Base-by-base conservation (phyloP, 163 green algal genomes). In the Prototheca wickerhamii region DNA sequence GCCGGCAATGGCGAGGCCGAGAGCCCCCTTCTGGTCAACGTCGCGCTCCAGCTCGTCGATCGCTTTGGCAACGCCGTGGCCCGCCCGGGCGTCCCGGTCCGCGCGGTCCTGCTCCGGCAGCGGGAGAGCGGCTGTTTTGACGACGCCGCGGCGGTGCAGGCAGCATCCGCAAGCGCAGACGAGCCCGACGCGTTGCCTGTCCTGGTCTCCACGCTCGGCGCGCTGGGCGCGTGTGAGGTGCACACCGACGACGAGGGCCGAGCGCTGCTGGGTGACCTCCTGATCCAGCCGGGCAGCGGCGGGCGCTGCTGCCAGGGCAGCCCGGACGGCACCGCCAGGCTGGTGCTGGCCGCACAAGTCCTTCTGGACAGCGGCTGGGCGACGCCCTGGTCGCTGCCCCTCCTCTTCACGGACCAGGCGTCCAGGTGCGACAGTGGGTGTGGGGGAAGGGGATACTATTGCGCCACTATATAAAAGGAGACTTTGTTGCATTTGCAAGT, bases 331-430 rank as follows among this genome's bases (percentile, higher is more conserved):
- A 55, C 60, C 0, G 60, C 80, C 37, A 46, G 69, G 53, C 76
- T 65, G 35, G 58, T 70, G 32, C 50, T 84, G 30, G 21, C 71
- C 30, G 65, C 70, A 6, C 57, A 74, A 28, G 55, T 63, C 23
- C 52, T 64, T 28, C 18, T 18, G 12, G 37, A 37, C 3, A 57
- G 72, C 7, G 66, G 60, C 30, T 81, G 77, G 72, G 43, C 58
- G 2, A 44, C 56, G 7, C 64, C 49, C n/a, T 89, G 83, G 83
- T 33, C 29, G 20, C 68, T 67, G 30, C 51, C 62, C 8, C 73
- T 90, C 52, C 61, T 88, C 32, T 90, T 90, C 51, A 75, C 73
- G 5, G 82, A 90, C 57, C 72, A 89, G 31, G 72, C 72, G 1
- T 63, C 66, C 37, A 67, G 49, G 65, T 63, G 33, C 0, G 46